Conservation (phyloP, 2,329 filamentous ascomycete species). For the Incumbomyces delicatus region DNA sequence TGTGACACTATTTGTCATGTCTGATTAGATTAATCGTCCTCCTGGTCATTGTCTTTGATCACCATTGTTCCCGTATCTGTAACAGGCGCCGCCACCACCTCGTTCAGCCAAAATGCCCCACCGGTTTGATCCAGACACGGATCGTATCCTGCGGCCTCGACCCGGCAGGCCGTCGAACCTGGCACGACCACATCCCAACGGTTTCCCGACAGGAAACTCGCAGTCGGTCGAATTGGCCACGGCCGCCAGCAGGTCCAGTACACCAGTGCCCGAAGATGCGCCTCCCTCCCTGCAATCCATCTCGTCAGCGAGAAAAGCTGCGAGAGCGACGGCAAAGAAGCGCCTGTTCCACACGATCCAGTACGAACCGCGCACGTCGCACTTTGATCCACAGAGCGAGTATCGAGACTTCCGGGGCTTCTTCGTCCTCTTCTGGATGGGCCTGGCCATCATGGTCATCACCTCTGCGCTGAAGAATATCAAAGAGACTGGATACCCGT, state of each 20-base stretch:
- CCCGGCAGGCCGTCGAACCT: not conserved
- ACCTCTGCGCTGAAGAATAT: constrained; percentile 88
- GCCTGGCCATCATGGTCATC: constrained; percentile 89
- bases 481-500: constrained; percentile 81
- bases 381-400: constrained; percentile 87
- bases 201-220: not conserved
- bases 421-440: constrained; percentile 97
- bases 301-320: constrained; percentile 72
- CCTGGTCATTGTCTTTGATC: too few relatives aligned
- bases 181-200: not conserved
- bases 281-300: constrained; percentile 85
- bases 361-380: constrained; percentile 80
- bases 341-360: constrained; percentile 89
- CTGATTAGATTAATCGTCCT: too few relatives aligned
- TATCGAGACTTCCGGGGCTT: constrained; percentile 94
- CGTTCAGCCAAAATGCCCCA: not conserved
- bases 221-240: not conserved
- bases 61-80: too few relatives aligned
- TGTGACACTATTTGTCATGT: too few relatives aligned
- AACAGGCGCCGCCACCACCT: too few relatives aligned
- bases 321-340: constrained; percentile 67
- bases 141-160: constrained; percentile 3
- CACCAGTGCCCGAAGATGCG: constrained; percentile 76
- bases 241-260: constrained; percentile 60
- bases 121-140: not conserved